These are phyloP conservation scores for Sugiyamaella japonica DNA, from an alignment of 1,139 yeast genomes.

Conservation along the genomic window DNA sequence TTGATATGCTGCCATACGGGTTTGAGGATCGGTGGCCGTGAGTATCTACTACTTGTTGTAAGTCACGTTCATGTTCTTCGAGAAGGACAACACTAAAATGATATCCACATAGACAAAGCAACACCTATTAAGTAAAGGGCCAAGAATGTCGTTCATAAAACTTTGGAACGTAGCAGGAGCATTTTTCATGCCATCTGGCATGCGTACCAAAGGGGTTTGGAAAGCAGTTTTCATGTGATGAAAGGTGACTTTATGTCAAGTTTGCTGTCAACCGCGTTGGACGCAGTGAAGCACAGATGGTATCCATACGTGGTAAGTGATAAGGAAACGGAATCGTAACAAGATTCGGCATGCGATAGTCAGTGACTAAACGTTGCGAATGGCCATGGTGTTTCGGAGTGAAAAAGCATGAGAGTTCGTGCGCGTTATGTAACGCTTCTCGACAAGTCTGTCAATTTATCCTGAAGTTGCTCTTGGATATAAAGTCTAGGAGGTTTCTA, in stretches of 20 bases:
- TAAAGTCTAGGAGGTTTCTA: too few relatives aligned
- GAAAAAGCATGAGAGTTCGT: background rate
- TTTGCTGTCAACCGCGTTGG: background rate
- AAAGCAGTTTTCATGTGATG: constrained; percentile 13
- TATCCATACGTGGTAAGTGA: constrained; percentile 2
- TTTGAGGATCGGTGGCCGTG: background rate
- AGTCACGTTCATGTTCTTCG: background rate
- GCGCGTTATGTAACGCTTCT: background rate
- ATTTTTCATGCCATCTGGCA: constrained; percentile 23
- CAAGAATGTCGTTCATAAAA: background rate
- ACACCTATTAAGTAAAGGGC: background rate
- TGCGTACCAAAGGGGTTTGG: constrained; percentile 1
- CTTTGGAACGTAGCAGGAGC: constrained; percentile 18
- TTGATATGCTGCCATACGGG: background rate
- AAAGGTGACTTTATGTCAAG: background rate
- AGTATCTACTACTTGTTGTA: background rate
- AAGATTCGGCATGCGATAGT: background rate
- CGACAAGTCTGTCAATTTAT: too few relatives aligned
- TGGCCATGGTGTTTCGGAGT: background rate
- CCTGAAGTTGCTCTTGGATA: too few relatives aligned
- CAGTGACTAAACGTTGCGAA: background rate
- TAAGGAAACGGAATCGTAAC: background rate
- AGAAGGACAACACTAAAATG: constrained; percentile 1
- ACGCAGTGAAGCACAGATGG: background rate
- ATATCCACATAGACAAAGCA: constrained; percentile 7